Base-by-base conservation (phyloP, 2,329 filamentous ascomycete genomes). In the Aspergillus tanneri region DNA sequence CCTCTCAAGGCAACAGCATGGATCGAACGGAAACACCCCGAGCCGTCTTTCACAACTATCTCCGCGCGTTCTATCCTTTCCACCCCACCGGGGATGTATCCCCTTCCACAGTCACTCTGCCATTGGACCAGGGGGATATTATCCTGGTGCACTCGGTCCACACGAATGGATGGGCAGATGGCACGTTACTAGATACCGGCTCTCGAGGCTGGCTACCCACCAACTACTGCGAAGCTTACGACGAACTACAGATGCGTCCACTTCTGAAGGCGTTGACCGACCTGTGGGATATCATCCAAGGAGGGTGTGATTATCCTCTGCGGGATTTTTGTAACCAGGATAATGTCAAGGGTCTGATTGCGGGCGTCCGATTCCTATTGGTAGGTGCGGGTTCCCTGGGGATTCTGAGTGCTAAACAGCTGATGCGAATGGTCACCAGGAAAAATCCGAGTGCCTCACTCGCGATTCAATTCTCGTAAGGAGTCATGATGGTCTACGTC, bases 101-200 rank as follows among this genome's bases (percentile, higher is more conserved):
- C n/a, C 88, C 91, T 49, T 86, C 87, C 9, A 93, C 90, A 8
- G 87, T 97, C 46, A 97, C 92, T 9, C 77, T 96, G 9, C 87
- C 90, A 18, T 79, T 99, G 47, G 88, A 88, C 58, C 86, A 93
- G 65, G 93, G 93, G 50, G 93, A 99, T 63, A 83, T 99, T 40
- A 86, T 99, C 45, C 74, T 99, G 49, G 87, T 99, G 18, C 93
- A 99, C 70, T 96, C 93, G 3, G 88, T 97, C 57, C 93, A 99
- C 70, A 93, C 90, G 52, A 99, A 97, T 73, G 93, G 93, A 59
- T 99, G 93, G 93, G 93, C 93, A 24, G 93, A 99, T 68, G 93
- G 93, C 43, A 99, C 93, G 1, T 77, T 96, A 32, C 74, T 99
- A 52, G 81, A 86, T 19, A 89, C 90, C 2, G 92, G 92, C 21